These are phyloP conservation scores for Flaveria ramosissima DNA, from an alignment of 129 eudicot genomes.

Conservation along the genomic window DNA sequence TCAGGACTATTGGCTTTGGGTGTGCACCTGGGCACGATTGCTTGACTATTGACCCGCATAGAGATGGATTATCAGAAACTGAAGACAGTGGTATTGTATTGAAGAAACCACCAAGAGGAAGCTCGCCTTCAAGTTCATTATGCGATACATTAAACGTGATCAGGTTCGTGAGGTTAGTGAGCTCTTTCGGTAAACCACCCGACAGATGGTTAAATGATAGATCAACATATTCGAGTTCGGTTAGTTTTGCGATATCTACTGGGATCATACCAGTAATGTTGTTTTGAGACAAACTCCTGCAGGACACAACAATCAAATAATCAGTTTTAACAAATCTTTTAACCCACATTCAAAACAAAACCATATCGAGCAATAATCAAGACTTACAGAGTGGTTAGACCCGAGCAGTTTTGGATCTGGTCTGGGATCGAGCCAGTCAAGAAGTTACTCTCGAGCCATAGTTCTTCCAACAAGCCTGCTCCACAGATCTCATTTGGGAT, in stretches of 20 bases:
- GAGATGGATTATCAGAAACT: slow-evolving; percentile 64
- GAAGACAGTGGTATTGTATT: slow-evolving; percentile 80
- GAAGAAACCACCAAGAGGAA: slow-evolving; percentile 92
- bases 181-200: slow-evolving; percentile 77
- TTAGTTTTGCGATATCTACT: slow-evolving; percentile 45
- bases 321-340: neutral
- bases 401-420: slow-evolving; percentile 67
- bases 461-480: slow-evolving; percentile 50
- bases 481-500: slow-evolving; percentile 71
- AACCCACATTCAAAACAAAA: neutral
- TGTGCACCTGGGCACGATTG: slow-evolving; percentile 89
- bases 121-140: slow-evolving; percentile 84
- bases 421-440: slow-evolving; percentile 63
- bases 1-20: slow-evolving; percentile 90
- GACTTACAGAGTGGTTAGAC: slow-evolving; percentile 72
- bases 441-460: slow-evolving; percentile 60
- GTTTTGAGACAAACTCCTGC: slow-evolving; percentile 70
- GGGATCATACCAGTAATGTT: slow-evolving; percentile 80
- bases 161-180: slow-evolving; percentile 76
- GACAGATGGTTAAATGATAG: slow-evolving; percentile 69
- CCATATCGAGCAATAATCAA: neutral
- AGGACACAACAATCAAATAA: neutral
- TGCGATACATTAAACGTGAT: slow-evolving; percentile 67
- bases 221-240: slow-evolving; percentile 64
- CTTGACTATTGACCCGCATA: slow-evolving; percentile 82